Conservation (phyloP, 352 stramenopile genomes). For the Phytophthora kernoviae region DNA sequence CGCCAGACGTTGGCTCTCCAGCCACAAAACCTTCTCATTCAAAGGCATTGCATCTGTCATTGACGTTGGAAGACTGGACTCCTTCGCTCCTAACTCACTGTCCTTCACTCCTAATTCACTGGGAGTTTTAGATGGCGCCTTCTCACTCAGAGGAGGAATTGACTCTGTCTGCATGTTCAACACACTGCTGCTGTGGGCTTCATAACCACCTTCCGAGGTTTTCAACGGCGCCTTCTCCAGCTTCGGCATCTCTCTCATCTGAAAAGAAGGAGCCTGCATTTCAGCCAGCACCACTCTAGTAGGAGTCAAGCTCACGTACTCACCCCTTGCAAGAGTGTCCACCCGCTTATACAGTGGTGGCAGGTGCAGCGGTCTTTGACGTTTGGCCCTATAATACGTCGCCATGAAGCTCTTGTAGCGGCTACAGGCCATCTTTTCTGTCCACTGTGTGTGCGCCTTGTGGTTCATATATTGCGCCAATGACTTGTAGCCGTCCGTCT, state of each 20-base stretch:
- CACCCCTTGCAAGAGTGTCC: neutral
- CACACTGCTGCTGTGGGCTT: too few relatives aligned
- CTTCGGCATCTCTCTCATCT: neutral
- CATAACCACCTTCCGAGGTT: neutral
- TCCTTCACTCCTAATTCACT: neutral
- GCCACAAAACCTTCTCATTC: constrained; percentile 8
- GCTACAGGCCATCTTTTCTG: constrained; percentile 39
- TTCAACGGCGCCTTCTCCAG: constrained; percentile 1
- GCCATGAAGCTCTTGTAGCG: constrained; percentile 46
- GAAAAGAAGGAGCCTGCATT: neutral
- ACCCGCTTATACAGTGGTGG: constrained; percentile 2
- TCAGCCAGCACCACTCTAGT: neutral
- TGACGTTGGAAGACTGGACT: neutral
- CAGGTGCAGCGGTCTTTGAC: neutral
- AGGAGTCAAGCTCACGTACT: neutral
- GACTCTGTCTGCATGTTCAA: too few relatives aligned
- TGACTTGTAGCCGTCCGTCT: constrained; percentile 43
- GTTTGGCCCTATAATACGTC: constrained; percentile 30
- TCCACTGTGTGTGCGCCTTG: constrained; percentile 30
- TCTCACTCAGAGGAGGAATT: too few relatives aligned
- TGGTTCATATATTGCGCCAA: constrained; percentile 42
- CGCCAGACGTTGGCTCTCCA: constrained; percentile 35
- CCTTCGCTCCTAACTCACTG: neutral
- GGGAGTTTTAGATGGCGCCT: too few relatives aligned
- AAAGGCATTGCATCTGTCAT: neutral